phyloP scores from a whole-genome alignment of 495 filamentous ascomycete genomes.

The Hyaloscypha hepaticicola region DNA sequence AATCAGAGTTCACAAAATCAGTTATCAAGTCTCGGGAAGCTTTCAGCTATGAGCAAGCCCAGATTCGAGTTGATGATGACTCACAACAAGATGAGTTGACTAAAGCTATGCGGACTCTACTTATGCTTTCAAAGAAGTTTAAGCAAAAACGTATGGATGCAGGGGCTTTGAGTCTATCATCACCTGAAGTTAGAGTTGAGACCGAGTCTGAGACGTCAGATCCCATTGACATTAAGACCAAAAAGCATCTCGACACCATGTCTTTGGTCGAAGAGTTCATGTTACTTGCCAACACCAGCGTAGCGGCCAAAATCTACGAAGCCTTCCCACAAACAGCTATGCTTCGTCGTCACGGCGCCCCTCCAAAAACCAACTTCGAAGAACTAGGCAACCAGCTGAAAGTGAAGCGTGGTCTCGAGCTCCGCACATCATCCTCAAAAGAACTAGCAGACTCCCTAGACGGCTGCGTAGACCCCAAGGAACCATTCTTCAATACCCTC shows the following conservation, averaged over 20 bases:
- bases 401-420: slow-evolving; percentile 74
- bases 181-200: slow-evolving; percentile 92
- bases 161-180: slow-evolving; percentile 90
- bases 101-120: slow-evolving; percentile 80
- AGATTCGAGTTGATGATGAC: slow-evolving; percentile 85
- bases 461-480: slow-evolving; percentile 70
- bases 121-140: slow-evolving; percentile 91
- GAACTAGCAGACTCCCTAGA: slow-evolving; percentile 91
- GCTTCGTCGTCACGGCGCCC: slow-evolving; percentile 85
- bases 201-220: slow-evolving; percentile 93
- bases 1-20: slow-evolving; percentile 85
- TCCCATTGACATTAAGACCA: slow-evolving; percentile 94
- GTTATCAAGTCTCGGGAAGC: slow-evolving; percentile 97
- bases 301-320: slow-evolving; percentile 81
- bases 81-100: slow-evolving; percentile 87
- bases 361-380: slow-evolving; percentile 94
- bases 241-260: slow-evolving; percentile 91
- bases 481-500: slow-evolving; percentile 98
- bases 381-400: slow-evolving; percentile 85
- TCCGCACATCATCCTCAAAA: slow-evolving; percentile 80
- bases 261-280: slow-evolving; percentile 99
- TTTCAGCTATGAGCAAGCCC: slow-evolving; percentile 96
- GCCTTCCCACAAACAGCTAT: slow-evolving; percentile 94
- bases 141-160: slow-evolving; percentile 94
- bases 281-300: slow-evolving; percentile 95